These are phyloP conservation scores for Fusarium poae DNA, from an alignment of 2,329 filamentous ascomycete genomes.

Conservation along the genomic window DNA sequence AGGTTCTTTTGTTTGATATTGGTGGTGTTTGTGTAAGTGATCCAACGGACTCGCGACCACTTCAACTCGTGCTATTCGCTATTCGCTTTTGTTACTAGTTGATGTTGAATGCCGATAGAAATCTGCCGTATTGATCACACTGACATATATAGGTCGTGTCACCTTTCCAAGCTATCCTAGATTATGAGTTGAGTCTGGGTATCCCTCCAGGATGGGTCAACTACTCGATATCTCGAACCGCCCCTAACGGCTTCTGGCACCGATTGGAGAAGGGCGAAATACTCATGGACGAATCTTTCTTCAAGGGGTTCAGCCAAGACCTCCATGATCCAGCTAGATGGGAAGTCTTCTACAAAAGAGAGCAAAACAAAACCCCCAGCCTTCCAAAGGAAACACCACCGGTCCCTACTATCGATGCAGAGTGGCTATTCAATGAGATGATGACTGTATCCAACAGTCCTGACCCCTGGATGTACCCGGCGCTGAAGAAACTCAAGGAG, in stretches of 20 bases:
- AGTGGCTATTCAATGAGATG: conserved; percentile 90
- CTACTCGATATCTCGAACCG: conserved; percentile 83
- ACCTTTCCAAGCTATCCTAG: conserved; percentile 91
- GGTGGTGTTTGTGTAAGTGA: conserved; percentile 92
- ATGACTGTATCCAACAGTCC: conserved; percentile 78
- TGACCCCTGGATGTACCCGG: conserved; percentile 91
- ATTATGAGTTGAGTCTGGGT: conserved; percentile 82
- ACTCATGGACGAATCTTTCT: conserved; percentile 80
- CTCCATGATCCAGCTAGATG: conserved; percentile 76
- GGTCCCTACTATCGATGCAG: conserved; percentile 79
- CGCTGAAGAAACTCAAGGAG: conserved; percentile 75
- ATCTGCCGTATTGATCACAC: background rate
- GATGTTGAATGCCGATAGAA: background rate
- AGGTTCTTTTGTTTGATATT: conserved; percentile 91
- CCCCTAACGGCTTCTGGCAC: conserved; percentile 88
- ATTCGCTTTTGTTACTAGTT: background rate
- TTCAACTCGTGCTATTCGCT: background rate
- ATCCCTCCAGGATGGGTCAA: conserved; percentile 95
- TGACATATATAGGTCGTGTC: conserved; percentile 76
- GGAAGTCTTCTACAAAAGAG: conserved; percentile 70
- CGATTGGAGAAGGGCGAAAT: conserved; percentile 87
- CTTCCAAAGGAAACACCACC: conserved; percentile 65
- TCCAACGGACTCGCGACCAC: background rate
- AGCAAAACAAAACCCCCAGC: conserved; percentile 58
- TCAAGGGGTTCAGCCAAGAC: conserved; percentile 79